A percentile compares a stretch with the other conserved stretches of the same genome.
Evolutionary conservation across 805 yeast species (phyloP).

Genomic region (Lipomyces kockii): DNA sequence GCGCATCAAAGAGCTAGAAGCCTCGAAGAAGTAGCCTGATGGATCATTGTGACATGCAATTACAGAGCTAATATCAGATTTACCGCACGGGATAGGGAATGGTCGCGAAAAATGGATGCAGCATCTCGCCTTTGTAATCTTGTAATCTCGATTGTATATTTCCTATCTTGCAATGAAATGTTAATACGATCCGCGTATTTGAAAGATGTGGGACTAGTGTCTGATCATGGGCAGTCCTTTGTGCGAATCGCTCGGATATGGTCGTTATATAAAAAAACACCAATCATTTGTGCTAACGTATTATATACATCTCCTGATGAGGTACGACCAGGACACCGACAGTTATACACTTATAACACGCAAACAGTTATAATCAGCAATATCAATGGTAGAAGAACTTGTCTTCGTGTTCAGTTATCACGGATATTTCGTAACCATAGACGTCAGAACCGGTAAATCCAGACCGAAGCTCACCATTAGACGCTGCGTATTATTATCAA

Average conservation of each 20-base stretch:
- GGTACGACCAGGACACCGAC: background rate
- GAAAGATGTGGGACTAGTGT: background rate
- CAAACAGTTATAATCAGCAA: background rate
- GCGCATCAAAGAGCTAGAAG: conserved; percentile 67
- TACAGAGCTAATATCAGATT: conserved; percentile 2
- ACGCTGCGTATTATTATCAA: too few relatives aligned
- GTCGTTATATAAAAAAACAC: too few relatives aligned
- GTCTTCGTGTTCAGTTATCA: too few relatives aligned
- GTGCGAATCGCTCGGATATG: background rate
- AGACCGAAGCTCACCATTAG: too few relatives aligned
- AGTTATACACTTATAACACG: background rate
- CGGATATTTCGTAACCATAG: too few relatives aligned
- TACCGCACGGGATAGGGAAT: background rate
- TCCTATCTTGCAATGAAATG: background rate
- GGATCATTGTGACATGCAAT: background rate
- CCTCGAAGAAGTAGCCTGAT: conserved; percentile 35
- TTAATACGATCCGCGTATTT: background rate
- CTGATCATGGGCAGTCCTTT: background rate
- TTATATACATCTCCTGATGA: too few relatives aligned
- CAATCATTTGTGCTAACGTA: too few relatives aligned
- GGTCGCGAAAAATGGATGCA: background rate
- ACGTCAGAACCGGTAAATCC: too few relatives aligned
- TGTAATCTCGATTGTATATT: background rate
- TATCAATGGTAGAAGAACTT: background rate
- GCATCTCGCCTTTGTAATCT: background rate